These are phyloP conservation scores for Ramaria rubella DNA, from an alignment of 768 basidiomycete genomes.

Conservation along the genomic window DNA sequence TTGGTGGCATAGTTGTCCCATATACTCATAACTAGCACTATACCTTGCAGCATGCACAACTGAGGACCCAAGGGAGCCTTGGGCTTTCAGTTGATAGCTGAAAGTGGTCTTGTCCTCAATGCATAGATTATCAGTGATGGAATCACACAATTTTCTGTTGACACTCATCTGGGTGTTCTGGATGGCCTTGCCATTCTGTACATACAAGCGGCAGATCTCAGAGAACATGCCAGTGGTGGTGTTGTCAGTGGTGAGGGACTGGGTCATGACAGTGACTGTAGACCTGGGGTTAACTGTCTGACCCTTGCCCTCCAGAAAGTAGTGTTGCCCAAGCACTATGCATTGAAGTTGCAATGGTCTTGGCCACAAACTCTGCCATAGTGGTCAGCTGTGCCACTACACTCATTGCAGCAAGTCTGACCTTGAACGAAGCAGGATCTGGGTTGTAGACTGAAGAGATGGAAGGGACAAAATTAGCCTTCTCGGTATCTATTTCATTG, in stretches of 20 bases:
- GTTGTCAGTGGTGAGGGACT: slow-evolving; percentile 19
- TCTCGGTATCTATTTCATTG: slow-evolving; percentile 56
- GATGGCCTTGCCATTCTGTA: slow-evolving; percentile 17
- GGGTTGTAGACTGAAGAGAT: slow-evolving; percentile 47
- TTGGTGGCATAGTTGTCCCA: too few relatives aligned
- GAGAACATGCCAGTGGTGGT: slow-evolving; percentile 14
- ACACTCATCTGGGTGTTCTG: slow-evolving; percentile 16
- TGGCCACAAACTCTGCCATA: slow-evolving; percentile 43
- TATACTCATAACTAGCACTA: too few relatives aligned
- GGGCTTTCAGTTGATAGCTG: too few relatives aligned
- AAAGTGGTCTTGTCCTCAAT: too few relatives aligned
- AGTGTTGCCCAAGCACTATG: too few relatives aligned
- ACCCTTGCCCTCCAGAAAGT: slow-evolving; percentile 47
- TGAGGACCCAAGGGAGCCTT: slow-evolving; percentile 49
- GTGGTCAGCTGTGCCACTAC: slow-evolving; percentile 32
- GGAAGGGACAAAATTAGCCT: slow-evolving; percentile 47
- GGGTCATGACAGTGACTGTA: slow-evolving; percentile 21
- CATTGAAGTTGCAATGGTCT: slow-evolving; percentile 53
- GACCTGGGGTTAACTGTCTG: too few relatives aligned
- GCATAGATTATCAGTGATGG: too few relatives aligned
- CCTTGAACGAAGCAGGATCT: too few relatives aligned
- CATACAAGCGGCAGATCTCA: slow-evolving; percentile 16
- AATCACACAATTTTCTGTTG: too few relatives aligned
- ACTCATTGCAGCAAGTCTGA: slow-evolving; percentile 37
- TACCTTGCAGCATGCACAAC: too few relatives aligned